phyloP scores from a whole-genome alignment of 2,329 filamentous ascomycete genomes.

The Trichoderma pleuroti region DNA sequence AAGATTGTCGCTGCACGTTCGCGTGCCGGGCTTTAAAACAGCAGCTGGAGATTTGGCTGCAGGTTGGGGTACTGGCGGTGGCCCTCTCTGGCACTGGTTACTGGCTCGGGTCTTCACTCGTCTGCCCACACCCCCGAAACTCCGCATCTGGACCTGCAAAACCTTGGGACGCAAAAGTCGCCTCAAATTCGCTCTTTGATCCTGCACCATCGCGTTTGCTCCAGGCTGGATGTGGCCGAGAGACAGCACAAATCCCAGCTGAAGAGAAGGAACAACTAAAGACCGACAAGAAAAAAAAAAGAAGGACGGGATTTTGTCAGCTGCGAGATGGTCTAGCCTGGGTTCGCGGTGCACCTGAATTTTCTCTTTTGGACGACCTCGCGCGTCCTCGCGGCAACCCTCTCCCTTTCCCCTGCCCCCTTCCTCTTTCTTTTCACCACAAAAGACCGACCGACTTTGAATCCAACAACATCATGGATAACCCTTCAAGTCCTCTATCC shows the following conservation, averaged over 20 bases:
- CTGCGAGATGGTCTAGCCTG: conserved; percentile 17
- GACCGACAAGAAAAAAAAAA: background rate
- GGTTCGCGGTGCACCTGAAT: background rate
- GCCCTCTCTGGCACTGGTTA: background rate
- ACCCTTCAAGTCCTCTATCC: conserved; percentile 28
- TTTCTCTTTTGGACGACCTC: conserved; percentile 11
- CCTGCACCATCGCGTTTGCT: conserved; percentile 19
- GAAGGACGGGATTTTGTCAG: background rate
- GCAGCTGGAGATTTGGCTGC: conserved; percentile 14
- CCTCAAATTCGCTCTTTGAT: conserved; percentile 22
- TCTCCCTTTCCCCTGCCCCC: background rate
- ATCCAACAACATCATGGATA: conserved; percentile 24
- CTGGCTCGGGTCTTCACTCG: background rate
- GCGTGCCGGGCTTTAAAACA: conserved; percentile 12
- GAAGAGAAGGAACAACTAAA: background rate
- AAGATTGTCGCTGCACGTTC: conserved; percentile 19
- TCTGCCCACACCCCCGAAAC: conserved; percentile 13
- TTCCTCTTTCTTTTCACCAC: background rate
- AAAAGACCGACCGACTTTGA: background rate
- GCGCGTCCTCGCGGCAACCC: background rate
- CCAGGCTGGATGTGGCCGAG: background rate
- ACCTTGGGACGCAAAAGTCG: conserved; percentile 13
- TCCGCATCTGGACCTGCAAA: conserved; percentile 17
- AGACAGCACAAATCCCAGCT: background rate
- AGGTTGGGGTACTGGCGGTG: conserved; percentile 13